Base-by-base conservation (phyloP, 2,329 filamentous ascomycete species). In the Hymenoscyphus repandus region DNA sequence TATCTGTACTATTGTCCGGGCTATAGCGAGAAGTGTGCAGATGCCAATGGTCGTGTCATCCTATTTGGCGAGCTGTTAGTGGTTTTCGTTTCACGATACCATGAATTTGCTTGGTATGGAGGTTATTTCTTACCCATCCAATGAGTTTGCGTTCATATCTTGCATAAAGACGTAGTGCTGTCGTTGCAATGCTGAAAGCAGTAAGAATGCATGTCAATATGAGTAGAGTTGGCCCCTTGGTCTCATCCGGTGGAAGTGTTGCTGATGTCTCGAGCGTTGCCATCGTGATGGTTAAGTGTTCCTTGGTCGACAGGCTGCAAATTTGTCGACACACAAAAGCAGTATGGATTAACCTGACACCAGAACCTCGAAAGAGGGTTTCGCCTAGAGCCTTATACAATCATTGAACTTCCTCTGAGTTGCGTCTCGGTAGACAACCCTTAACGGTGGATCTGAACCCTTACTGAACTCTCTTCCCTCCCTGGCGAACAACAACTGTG, bases 1-100 rank as follows among this genome's bases (percentile, higher is more conserved):
- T 11, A 68, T 64, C 47, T 70, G 68, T 9, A 69, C 63, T 18
- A n/a, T 55, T 20, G 36, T 47, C 40, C 45, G 45, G 9, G 20
- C 45, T 11, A 47, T n/a, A 6, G 45, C 22, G 15, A 47, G n/a
- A 17, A 47, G 20, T n/a, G n/a, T 47, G 10, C 22, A 31, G n/a
- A 37, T 31, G 6, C 12, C 37, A 41, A 71, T 70, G 18, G 65
- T 64, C 39, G 67, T 67, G 54, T 72, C 70, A 56, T 73, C 70
- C 67, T 64, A 67, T 32, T 67, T 65, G 4, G 68, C 34, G 2
- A 58, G 62, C 15, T 59, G 62, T n/a, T 64, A 59, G 15, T 52
- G 50, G 11, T 52, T 58, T 6, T 68, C 60, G 6, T 67, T 67
- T 53, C 61, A 68, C 7, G 68, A 48, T 30, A 68, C 63, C 6